A percentile compares a stretch with the other conserved stretches of the same genome.
Evolutionary conservation across 192 early-diverging fungal genomes (phyloP).

Genomic region (Coemansia sp.): DNA sequence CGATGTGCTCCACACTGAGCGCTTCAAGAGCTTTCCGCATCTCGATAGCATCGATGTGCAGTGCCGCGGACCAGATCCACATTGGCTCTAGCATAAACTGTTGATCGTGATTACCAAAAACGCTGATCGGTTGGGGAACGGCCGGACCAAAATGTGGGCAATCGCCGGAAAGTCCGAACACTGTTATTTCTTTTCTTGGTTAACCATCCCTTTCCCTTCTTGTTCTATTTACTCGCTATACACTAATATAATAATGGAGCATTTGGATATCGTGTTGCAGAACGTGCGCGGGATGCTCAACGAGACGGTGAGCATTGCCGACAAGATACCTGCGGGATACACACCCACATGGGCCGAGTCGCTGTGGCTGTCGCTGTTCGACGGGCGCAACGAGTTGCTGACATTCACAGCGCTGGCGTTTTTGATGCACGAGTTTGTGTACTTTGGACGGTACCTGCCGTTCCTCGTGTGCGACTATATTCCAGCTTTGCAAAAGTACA

Average conservation of each 20-base stretch:
- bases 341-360: slow-evolving; percentile 54
- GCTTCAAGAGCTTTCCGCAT: neutral
- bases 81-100: neutral
- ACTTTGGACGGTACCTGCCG: slow-evolving; percentile 90
- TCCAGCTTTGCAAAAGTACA: slow-evolving; percentile 83
- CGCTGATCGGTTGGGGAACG: too few species aligned
- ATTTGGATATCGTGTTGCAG: slow-evolving; percentile 6
- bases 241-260: slow-evolving; percentile 1
- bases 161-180: neutral
- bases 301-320: slow-evolving; percentile 31
- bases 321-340: slow-evolving; percentile 39
- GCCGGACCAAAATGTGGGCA: too few species aligned
- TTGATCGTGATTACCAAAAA: too few species aligned
- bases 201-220: neutral
- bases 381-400: slow-evolving; percentile 68
- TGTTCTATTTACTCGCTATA: neutral
- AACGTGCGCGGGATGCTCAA: slow-evolving; percentile 36
- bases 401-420: slow-evolving; percentile 76
- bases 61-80: neutral
- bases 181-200: neutral
- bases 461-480: slow-evolving; percentile 84
- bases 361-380: slow-evolving; percentile 66
- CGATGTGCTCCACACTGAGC: neutral
- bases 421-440: slow-evolving; percentile 86
- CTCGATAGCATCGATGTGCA: neutral